These are phyloP conservation scores for Emmonsiellopsis sp. DNA, from an alignment of 2,329 filamentous ascomycete species.

Conservation along the genomic window DNA sequence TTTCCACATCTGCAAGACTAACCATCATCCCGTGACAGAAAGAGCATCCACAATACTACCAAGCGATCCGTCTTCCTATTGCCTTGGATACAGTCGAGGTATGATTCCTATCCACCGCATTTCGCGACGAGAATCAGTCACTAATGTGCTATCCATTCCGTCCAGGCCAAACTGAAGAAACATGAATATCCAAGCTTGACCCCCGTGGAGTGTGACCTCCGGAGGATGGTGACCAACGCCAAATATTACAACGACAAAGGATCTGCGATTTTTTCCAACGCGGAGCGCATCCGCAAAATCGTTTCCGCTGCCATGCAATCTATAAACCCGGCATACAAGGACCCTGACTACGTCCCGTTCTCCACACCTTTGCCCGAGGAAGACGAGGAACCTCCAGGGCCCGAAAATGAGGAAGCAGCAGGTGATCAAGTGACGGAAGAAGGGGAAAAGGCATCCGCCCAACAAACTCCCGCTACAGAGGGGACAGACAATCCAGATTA, in stretches of 20 bases:
- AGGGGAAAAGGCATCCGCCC: slow-evolving; percentile 8
- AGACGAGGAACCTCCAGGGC: slow-evolving; percentile 20
- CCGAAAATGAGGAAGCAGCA: slow-evolving; percentile 8
- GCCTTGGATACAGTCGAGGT: slow-evolving; percentile 67
- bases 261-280: slow-evolving; percentile 68
- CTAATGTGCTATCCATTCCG: neutral
- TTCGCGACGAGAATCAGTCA: neutral
- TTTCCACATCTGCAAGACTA: neutral
- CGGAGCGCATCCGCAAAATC: slow-evolving; percentile 76
- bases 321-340: slow-evolving; percentile 71
- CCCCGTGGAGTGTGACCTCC: slow-evolving; percentile 72
- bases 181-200: slow-evolving; percentile 62
- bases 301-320: slow-evolving; percentile 82
- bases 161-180: slow-evolving; percentile 54
- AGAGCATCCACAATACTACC: slow-evolving; percentile 64
- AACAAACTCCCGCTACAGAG: slow-evolving; percentile 13
- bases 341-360: slow-evolving; percentile 58
- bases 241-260: slow-evolving; percentile 72
- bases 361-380: slow-evolving; percentile 63
- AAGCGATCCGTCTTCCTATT: slow-evolving; percentile 65
- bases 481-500: slow-evolving; percentile 25
- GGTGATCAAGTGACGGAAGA: neutral
- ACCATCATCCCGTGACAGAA: slow-evolving; percentile 29
- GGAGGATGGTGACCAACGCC: slow-evolving; percentile 78
- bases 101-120: slow-evolving; percentile 11